These are phyloP conservation scores for Phanerochaete carnosa DNA, from an alignment of 768 basidiomycete species.

Conservation along the genomic window DNA sequence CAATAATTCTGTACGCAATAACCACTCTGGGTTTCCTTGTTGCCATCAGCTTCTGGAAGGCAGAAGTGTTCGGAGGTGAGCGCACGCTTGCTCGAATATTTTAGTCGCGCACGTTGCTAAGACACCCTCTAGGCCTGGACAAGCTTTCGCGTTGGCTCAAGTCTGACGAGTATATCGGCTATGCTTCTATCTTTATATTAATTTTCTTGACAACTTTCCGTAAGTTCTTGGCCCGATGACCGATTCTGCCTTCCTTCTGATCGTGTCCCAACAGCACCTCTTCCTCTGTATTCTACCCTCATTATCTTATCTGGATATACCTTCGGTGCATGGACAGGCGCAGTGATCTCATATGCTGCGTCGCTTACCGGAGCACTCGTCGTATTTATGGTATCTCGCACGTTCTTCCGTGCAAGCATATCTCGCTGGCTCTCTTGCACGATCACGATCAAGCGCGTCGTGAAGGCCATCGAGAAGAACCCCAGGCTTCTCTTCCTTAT, in stretches of 20 bases:
- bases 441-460: conserved; percentile 71
- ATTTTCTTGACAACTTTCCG: conserved; percentile 88
- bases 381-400: conserved; percentile 79
- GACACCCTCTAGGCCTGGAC: conserved; percentile 62
- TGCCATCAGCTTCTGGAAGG: conserved; percentile 81
- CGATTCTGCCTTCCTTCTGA: conserved; percentile 13
- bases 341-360: conserved; percentile 82
- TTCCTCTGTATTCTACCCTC: conserved; percentile 91
- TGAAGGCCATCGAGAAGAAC: conserved; percentile 83
- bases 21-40: conserved; percentile 76
- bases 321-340: conserved; percentile 80
- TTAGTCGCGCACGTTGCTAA: conserved; percentile 4
- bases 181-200: conserved; percentile 73
- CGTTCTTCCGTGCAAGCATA: conserved; percentile 68
- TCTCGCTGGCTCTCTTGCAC: conserved; percentile 70
- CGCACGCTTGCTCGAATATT: not conserved
- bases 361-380: conserved; percentile 81
- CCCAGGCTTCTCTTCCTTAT: conserved; percentile 89
- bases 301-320: conserved; percentile 92
- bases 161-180: conserved; percentile 67
- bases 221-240: conserved; percentile 39
- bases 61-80: conserved; percentile 76
- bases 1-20: conserved; percentile 70
- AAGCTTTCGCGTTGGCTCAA: conserved; percentile 76
- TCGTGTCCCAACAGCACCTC: conserved; percentile 53